phyloP scores from a whole-genome alignment of 2,329 filamentous ascomycete genomes.

The Pseudovirgaria hyperparasitica region DNA sequence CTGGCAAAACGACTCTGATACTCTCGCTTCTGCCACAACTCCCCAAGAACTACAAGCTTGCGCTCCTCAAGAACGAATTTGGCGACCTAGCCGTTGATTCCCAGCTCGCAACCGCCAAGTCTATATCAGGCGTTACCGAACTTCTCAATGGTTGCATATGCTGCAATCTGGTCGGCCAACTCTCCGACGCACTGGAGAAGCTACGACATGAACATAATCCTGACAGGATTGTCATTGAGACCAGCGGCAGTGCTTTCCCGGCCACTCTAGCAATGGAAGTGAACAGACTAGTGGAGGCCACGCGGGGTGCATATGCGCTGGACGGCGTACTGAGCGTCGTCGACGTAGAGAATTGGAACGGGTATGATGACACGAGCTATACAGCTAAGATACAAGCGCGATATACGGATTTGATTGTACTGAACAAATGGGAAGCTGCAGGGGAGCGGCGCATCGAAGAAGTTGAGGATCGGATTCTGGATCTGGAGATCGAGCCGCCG shows the following conservation, averaged over 20 bases:
- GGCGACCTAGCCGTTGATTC: slow-evolving; percentile 90
- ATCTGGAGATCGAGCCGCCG: slow-evolving; percentile 61
- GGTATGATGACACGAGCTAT: slow-evolving; percentile 82
- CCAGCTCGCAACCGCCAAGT: slow-evolving; percentile 68
- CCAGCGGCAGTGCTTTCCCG: slow-evolving; percentile 68
- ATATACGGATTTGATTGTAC: slow-evolving; percentile 81
- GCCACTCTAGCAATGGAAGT: slow-evolving; percentile 85
- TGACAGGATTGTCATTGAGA: slow-evolving; percentile 89
- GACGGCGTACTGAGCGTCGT: slow-evolving; percentile 85
- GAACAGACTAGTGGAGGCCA: slow-evolving; percentile 62
- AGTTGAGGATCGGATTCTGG: slow-evolving; percentile 65
- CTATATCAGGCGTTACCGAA: slow-evolving; percentile 83
- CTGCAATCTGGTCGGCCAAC: slow-evolving; percentile 92
- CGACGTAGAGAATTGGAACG: slow-evolving; percentile 89
- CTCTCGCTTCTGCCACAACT: slow-evolving; percentile 90
- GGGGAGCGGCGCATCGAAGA: slow-evolving; percentile 64
- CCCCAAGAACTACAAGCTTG: slow-evolving; percentile 74
- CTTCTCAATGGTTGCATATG: slow-evolving; percentile 96
- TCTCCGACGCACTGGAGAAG: slow-evolving; percentile 66
- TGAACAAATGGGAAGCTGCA: slow-evolving; percentile 84
- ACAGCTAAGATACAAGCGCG: slow-evolving; percentile 79
- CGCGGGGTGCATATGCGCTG: slow-evolving; percentile 55
- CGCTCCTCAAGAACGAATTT: slow-evolving; percentile 96
- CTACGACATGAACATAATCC: slow-evolving; percentile 50
- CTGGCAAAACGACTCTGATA: slow-evolving; percentile 91